Percentiles rank a stretch among this genome's conserved stretches.
Conservation (phyloP, 768 basidiomycete genomes). For the Tylopilus cervinicoccineus region DNA sequence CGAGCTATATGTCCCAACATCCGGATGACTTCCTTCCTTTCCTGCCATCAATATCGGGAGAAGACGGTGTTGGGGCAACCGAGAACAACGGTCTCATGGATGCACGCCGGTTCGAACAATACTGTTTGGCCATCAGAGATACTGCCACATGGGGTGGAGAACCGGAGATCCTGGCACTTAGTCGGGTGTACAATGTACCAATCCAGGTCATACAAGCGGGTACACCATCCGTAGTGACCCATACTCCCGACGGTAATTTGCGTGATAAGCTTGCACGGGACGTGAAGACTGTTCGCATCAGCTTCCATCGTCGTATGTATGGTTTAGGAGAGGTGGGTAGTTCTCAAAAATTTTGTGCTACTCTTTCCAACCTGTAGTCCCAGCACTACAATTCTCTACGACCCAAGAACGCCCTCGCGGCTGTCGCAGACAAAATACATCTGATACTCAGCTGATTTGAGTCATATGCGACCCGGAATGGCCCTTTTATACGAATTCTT, state of each 20-base stretch:
- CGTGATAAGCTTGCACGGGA: conserved; percentile 25
- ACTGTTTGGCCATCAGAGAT: conserved; percentile 73
- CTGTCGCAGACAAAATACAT: conserved; percentile 31
- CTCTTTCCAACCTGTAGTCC: conserved; percentile 4
- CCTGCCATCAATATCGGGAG: conserved; percentile 68
- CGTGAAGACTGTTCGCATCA: conserved; percentile 59
- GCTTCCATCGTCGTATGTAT: conserved; percentile 93
- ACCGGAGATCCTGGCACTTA: conserved; percentile 91
- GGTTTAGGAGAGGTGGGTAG: conserved; percentile 87
- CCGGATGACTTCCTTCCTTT: conserved; percentile 92
- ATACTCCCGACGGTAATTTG: conserved; percentile 50
- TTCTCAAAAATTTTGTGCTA: not conserved
- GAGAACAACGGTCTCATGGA: conserved; percentile 68
- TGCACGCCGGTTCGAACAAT: conserved; percentile 56
- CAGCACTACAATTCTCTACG: conserved; percentile 90
- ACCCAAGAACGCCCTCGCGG: conserved; percentile 39
- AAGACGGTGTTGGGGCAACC: conserved; percentile 61
- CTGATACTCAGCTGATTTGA: conserved; percentile 25
- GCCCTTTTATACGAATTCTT: not conserved
- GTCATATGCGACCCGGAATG: not conserved
- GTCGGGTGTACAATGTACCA: conserved; percentile 73
- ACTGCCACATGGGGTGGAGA: conserved; percentile 97
- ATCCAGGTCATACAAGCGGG: conserved; percentile 90
- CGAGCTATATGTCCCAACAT: conserved; percentile 77
- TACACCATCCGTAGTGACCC: conserved; percentile 78